phyloP scores from a whole-genome alignment of 2,329 filamentous ascomycete genomes.

The Colletotrichum tropicale region DNA sequence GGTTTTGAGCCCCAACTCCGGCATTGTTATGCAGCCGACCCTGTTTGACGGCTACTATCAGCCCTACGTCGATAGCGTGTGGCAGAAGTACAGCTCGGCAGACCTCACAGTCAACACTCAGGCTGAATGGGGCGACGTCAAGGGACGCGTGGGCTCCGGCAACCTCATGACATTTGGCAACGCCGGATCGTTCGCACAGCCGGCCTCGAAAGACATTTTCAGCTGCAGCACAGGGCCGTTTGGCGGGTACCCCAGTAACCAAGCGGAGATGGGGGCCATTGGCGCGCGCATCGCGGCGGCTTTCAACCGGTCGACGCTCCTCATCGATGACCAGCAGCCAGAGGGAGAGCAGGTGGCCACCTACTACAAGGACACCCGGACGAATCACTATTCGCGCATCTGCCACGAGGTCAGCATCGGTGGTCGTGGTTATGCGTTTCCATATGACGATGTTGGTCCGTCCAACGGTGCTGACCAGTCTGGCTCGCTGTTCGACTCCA shows the following conservation, averaged over 20 bases:
- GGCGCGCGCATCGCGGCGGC: slow-evolving; percentile 77
- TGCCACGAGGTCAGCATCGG: slow-evolving; percentile 65
- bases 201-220: slow-evolving; percentile 54
- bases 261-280: slow-evolving; percentile 62
- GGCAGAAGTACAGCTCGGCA: slow-evolving; percentile 49
- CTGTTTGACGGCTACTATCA: slow-evolving; percentile 57
- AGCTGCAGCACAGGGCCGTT: slow-evolving; percentile 63
- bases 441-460: slow-evolving; percentile 72
- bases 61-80: slow-evolving; percentile 55
- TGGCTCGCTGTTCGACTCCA: slow-evolving; percentile 63
- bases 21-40: slow-evolving; percentile 43
- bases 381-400: slow-evolving; percentile 72
- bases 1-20: slow-evolving; percentile 58
- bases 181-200: slow-evolving; percentile 47
- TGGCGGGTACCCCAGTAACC: slow-evolving; percentile 41
- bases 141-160: slow-evolving; percentile 42
- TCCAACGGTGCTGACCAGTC: slow-evolving; percentile 62
- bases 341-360: slow-evolving; percentile 48
- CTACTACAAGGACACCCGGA: slow-evolving; percentile 60
- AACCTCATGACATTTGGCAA: slow-evolving; percentile 43
- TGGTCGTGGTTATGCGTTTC: slow-evolving; percentile 70
- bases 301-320: slow-evolving; percentile 75
- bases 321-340: slow-evolving; percentile 57
- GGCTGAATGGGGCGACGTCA: slow-evolving; percentile 52
- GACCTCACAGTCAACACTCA: slow-evolving; percentile 60